A percentile compares a stretch with the other conserved stretches of the same genome.
Conservation (phyloP, 495 filamentous ascomycete genomes). For the Talaromyces nanjingensis region DNA sequence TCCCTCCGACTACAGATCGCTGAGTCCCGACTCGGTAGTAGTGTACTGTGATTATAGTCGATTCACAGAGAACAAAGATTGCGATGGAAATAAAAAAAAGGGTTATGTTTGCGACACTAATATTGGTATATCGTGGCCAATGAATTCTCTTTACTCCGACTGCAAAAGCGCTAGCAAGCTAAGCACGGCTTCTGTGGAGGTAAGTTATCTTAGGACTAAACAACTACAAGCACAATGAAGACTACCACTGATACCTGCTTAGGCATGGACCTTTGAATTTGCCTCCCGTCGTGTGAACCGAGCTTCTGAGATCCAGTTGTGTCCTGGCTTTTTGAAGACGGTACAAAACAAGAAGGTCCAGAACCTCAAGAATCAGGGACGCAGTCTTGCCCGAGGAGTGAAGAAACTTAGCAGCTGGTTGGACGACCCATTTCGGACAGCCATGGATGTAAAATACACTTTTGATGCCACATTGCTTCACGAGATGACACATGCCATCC, state of each 20-base stretch:
- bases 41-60: neutral
- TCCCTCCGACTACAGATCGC: neutral
- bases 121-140: neutral
- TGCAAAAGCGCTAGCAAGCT: neutral
- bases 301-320: neutral
- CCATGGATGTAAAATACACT: neutral
- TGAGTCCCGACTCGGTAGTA: neutral
- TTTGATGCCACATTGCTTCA: neutral
- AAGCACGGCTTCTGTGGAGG: neutral
- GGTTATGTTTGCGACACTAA: neutral
- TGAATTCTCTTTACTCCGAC: neutral
- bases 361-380: neutral
- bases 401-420: neutral
- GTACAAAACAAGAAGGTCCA: neutral
- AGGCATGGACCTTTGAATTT: neutral
- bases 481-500: neutral
- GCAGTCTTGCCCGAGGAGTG: neutral
- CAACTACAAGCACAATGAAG: neutral
- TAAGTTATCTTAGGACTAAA: neutral
- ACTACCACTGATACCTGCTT: neutral
- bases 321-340: neutral
- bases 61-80: neutral
- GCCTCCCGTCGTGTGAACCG: neutral
- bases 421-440: neutral
- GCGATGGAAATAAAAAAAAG: neutral